Evolutionary conservation across 2,329 filamentous ascomycete genomes (phyloP).

Genomic region (Fusarium multiceps): DNA sequence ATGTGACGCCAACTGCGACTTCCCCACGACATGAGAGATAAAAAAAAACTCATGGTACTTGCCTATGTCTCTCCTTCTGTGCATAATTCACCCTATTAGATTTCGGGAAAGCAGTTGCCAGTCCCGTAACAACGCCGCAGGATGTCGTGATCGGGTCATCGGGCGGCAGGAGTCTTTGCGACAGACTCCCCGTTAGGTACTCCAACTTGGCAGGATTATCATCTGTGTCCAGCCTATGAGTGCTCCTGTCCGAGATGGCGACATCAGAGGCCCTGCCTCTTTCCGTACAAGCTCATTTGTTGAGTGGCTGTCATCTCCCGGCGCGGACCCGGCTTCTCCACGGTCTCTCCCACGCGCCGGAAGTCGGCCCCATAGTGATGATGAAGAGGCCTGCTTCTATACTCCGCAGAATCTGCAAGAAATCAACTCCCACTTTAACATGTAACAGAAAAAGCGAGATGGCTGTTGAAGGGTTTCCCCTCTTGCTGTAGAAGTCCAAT

Average conservation of each 20-base stretch:
- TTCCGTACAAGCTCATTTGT: slow-evolving; percentile 24
- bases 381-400: background rate
- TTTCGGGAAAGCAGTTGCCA: background rate
- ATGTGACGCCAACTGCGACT: slow-evolving; percentile 12
- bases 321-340: slow-evolving; percentile 21
- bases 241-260: slow-evolving; percentile 30
- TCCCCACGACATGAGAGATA: slow-evolving; percentile 12
- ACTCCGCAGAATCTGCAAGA: background rate
- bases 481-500: background rate
- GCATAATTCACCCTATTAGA: slow-evolving; percentile 11
- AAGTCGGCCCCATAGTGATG: slow-evolving; percentile 38
- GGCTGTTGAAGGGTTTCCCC: background rate
- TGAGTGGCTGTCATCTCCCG: slow-evolving; percentile 15
- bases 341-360: slow-evolving; percentile 30
- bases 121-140: slow-evolving; percentile 23
- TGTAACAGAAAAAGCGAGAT: background rate
- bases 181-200: slow-evolving; percentile 22
- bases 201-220: background rate
- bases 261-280: slow-evolving; percentile 28
- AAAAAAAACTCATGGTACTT: slow-evolving; percentile 15
- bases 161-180: slow-evolving; percentile 30
- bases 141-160: slow-evolving; percentile 41
- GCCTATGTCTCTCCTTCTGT: background rate
- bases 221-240: slow-evolving; percentile 25
- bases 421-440: background rate